Evolutionary conservation across 169 alveolate genomes (phyloP), one percentile per base, ranked within the genome.

Genomic region (Haemoproteus tartakovskyi): DNA sequence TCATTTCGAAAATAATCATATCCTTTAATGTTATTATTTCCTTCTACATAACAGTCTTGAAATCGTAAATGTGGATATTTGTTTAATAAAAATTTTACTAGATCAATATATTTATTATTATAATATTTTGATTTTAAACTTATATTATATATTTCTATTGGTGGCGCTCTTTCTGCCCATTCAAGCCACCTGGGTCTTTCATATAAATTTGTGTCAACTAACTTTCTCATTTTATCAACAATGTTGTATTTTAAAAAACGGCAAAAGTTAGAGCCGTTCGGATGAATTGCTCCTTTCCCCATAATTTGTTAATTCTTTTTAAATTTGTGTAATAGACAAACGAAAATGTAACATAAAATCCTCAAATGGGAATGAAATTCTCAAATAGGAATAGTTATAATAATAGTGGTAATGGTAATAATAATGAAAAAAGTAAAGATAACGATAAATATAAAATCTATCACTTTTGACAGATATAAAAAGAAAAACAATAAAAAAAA

Each of bases 51-150:
- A 52, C 94, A 90, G 38, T 87, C 89, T 52, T 88, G 92, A 60
- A 92, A 92, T 52, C 95, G 36, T 38, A 92, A 74, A 63, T 92
- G 92, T 8, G 95, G 95, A 67, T 90, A 92, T 80, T 88, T 90
- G 52, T 63, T 50, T 43, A 92, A 79, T 26, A 92, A 67, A 37
- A 51, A 60, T 40, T 37, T 80, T 33, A 90, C 79, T 19, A 88
- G 62, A n/a, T 88, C 90, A 2, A 86, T 56, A 38, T 88, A 88
- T 26, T 86, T 87, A 50, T 85, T 88, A 60, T 79, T 81, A 3
- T 67, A 60, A 60, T 78, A 81, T 60, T 64, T 85, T 38, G 88
- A 88, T 22, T 79, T 64, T 30, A 82, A 79, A 30, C 88, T 74
- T 22, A 88, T 43, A 46, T 85, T 88, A 57, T 90, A 78, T 38